Evolutionary conservation across 371 early-diverging fungal genomes (phyloP).

Genomic region (Basidiobolus meristosporus): DNA sequence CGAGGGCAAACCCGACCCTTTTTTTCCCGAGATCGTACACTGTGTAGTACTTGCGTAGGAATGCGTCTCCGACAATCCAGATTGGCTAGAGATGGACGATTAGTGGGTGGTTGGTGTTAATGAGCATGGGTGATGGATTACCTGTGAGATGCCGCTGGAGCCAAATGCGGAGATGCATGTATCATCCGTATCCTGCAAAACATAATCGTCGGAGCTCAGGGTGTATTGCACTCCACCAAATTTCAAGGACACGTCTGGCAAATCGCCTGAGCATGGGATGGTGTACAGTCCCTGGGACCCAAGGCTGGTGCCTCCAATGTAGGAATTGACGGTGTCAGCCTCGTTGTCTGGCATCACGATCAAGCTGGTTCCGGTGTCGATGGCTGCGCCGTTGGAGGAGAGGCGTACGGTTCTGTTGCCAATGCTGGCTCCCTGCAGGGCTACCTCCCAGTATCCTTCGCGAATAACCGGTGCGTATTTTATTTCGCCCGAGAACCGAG

Average conservation of each 20-base stretch:
- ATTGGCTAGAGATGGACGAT: neutral
- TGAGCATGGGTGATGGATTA: neutral
- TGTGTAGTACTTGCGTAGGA: slow-evolving; percentile 25
- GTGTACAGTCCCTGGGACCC: slow-evolving; percentile 10
- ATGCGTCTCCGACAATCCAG: slow-evolving; percentile 22
- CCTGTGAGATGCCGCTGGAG: slow-evolving; percentile 6
- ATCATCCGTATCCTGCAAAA: slow-evolving; percentile 12
- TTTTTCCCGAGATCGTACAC: slow-evolving; percentile 22
- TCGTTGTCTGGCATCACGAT: slow-evolving; percentile 21
- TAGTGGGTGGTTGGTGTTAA: neutral
- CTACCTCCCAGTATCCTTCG: neutral
- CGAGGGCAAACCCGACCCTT: slow-evolving; percentile 21
- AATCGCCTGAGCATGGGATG: slow-evolving; percentile 11
- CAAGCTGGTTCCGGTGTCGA: slow-evolving; percentile 44
- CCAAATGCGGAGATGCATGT: slow-evolving; percentile 1
- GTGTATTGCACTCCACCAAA: slow-evolving; percentile 16
- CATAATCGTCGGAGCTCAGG: slow-evolving; percentile 17
- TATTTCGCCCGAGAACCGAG: slow-evolving; percentile 11
- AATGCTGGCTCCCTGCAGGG: neutral
- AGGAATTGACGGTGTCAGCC: slow-evolving; percentile 13
- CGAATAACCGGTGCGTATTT: slow-evolving; percentile 8
- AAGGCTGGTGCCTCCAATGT: slow-evolving; percentile 10
- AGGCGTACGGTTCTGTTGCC: neutral
- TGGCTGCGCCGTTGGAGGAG: slow-evolving; percentile 4
- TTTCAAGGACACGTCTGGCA: slow-evolving; percentile 10